Evolutionary conservation across 305 asterid species (phyloP), one percentile per base, ranked within the genome.

Genomic region (Rubia tinctorum): DNA sequence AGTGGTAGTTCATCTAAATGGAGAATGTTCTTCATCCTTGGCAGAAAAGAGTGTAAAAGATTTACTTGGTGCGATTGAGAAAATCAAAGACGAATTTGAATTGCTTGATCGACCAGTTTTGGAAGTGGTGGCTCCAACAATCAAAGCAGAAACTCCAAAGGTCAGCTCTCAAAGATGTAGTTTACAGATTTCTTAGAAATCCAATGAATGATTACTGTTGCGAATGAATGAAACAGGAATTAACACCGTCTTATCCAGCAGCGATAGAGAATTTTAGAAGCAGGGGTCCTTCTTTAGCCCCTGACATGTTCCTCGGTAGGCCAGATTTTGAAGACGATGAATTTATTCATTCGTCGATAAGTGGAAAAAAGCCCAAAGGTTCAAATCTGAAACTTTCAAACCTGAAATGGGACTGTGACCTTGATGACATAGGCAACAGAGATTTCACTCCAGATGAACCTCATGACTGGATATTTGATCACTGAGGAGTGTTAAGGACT

Each of bases 391-490:
- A 86, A 69, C 79, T 89, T 58, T 84, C 95, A n/a, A 84, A 83
- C 81, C 66, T 91, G 70, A 86, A 85, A 72, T 15, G 84, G 79
- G 97, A 91, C 82, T 75, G 90, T 82, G 97, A 91, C 79, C 91
- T 91, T 66, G 98, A 94, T 85, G 82, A 85, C 69, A n/a, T n/a
- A n/a, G n/a, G n/a, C n/a, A 85, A 84, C 72, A 76, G 78, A 76
- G 81, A 82, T 53, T 79, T 75, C 77, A 79, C 88, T 59, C 75
- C 83, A 23, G 99, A 90, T 44, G 98, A 93, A 4, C 76, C 72
- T 71, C 73, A 80, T 43, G 97, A 89, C 34, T 91, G 99, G 98
- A 95, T 91, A 73, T 93, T 85, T 47, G 96, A 93, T 62, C 88
- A 82, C 34, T 75, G 65, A 69, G 58, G 12, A n/a, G 60, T n/a